Percentiles rank a stretch among this genome's conserved stretches.
phyloP scores from a whole-genome alignment of 2,329 filamentous ascomycete genomes.

The Cephalotrichum gorgonifer region DNA sequence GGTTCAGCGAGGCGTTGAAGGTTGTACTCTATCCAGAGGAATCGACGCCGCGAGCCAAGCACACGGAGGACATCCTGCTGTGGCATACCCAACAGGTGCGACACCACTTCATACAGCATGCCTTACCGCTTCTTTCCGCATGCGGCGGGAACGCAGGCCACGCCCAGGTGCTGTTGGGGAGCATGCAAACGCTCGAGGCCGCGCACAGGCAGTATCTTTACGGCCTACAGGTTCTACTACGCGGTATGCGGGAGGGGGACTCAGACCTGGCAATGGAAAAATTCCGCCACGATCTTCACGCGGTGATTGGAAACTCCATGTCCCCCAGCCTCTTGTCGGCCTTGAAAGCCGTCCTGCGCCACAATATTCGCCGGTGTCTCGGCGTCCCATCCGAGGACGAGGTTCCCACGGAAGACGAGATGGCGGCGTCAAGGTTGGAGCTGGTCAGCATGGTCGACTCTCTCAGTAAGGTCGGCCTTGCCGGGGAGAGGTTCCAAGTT shows the following conservation, averaged over 20 bases:
- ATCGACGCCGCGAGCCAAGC: constrained; percentile 35
- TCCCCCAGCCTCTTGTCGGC: constrained; percentile 41
- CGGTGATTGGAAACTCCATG: constrained; percentile 54
- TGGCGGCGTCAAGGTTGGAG: constrained; percentile 16
- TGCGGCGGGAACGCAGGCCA: constrained; percentile 24
- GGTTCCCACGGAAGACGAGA: not conserved
- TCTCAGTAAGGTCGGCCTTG: constrained; percentile 55
- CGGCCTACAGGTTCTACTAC: constrained; percentile 40
- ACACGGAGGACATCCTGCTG: constrained; percentile 44
- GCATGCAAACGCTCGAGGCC: constrained; percentile 47
- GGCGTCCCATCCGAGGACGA: not conserved
- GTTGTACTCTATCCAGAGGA: constrained; percentile 38
- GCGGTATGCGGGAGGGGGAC: constrained; percentile 29
- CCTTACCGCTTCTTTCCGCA: constrained; percentile 42
- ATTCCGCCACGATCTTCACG: constrained; percentile 53
- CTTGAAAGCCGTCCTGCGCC: constrained; percentile 41
- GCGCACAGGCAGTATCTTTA: constrained; percentile 47
- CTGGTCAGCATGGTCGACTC: constrained; percentile 47
- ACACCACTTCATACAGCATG: constrained; percentile 49
- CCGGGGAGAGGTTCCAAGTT: constrained; percentile 58
- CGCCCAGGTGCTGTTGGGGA: constrained; percentile 36
- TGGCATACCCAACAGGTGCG: constrained; percentile 55
- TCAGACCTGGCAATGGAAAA: constrained; percentile 30
- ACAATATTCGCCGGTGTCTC: constrained; percentile 1
- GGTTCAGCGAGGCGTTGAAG: constrained; percentile 41